Conservation (phyloP, 345 rosid genomes). For the Pugionium dolabratum region DNA sequence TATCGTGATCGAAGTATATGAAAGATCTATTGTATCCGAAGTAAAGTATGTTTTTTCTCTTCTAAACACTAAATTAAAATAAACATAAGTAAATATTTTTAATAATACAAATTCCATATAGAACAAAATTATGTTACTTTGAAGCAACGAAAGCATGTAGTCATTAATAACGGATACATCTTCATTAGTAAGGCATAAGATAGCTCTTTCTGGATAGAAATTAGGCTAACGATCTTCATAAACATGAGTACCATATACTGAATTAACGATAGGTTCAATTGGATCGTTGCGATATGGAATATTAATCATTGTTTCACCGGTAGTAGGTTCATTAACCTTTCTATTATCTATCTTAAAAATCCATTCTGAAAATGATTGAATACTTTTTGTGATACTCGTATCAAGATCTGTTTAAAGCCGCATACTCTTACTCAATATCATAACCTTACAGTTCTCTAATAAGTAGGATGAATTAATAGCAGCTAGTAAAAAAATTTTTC, state of each 20-base stretch:
- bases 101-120: too few species aligned
- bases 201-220: neutral
- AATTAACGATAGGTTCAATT: neutral
- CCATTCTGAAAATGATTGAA: neutral
- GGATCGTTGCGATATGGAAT: neutral
- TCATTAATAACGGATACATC: neutral
- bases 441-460: neutral
- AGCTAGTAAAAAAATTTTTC: neutral
- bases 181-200: neutral
- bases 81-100: too few species aligned
- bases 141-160: neutral
- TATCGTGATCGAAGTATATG: neutral
- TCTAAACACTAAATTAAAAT: neutral
- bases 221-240: too few species aligned
- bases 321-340: neutral
- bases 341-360: neutral
- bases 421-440: neutral
- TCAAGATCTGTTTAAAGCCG: neutral
- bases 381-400: too few species aligned
- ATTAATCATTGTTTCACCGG: neutral
- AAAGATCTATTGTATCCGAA: neutral
- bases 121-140: neutral
- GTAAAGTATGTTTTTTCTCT: neutral
- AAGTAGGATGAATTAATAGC: neutral
- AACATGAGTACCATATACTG: neutral